Base-by-base conservation (phyloP, 768 basidiomycete genomes). In the Trametopsis cervina region DNA sequence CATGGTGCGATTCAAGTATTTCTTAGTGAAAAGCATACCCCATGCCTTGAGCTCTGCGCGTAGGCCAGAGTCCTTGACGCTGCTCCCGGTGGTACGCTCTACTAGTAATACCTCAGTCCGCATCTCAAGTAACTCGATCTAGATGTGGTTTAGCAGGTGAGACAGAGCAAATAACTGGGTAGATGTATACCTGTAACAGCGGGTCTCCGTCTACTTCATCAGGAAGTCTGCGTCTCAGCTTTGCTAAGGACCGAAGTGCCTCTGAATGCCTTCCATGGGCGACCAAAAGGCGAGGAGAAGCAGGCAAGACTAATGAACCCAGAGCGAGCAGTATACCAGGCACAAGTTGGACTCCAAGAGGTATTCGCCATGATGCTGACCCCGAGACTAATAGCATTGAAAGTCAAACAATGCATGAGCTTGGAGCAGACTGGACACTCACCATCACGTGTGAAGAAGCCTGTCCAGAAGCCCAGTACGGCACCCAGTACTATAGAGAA, bases 401-500 rank as follows among this genome's bases (percentile, higher is more conserved):
- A 10, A 18, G 35, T 13, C 17, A 37, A 15, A 22, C 1, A 17
- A 20, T 18, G 20, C n/a, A 41, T 33, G 22, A 45, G 17, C 10
- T 40, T 10, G 6, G 37, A 40, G 12, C 7, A 12, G 15, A 4
- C 15, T 23, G 22, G 25, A 26, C 2, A 65, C 78, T 27, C 57
- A 85, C 85, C 57, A 18, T 74, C 62, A 12, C 88, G 78, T 0
- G 87, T 90, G 38, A 77, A 57, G 58, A 85, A 91, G 0, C 88
- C 89, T 3, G 77, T 74, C 88, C 89, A 90, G 57, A 90, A 91
- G 2, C 88, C 88, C 12, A 86, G 65, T 0, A 91, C 86, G 4
- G 89, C 87, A 2, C 88, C 89, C 0, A 84, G 66, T 12, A 90
- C 87, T 42, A 91, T 91, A 17, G 83, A 78, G 37, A 89, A 74